A percentile compares a stretch with the other conserved stretches of the same genome.
Evolutionary conservation across 129 eudicot genomes (phyloP).

Genomic region (Calendula officinalis): DNA sequence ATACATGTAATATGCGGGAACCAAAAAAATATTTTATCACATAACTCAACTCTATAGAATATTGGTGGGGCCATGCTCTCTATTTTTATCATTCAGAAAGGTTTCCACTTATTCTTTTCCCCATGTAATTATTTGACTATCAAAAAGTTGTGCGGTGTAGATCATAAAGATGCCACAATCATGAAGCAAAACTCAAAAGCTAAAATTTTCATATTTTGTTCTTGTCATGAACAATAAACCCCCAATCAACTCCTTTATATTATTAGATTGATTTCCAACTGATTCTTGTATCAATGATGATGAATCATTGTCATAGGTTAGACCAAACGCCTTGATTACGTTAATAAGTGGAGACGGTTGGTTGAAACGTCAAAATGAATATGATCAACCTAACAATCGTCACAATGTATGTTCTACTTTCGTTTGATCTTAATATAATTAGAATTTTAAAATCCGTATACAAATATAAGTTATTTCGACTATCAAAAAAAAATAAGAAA

Average conservation of each 20-base stretch:
- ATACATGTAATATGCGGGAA: constrained; percentile 5
- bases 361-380: constrained; percentile 5
- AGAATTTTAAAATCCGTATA: too few relatives aligned
- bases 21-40: constrained; percentile 10
- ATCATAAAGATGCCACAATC: constrained; percentile 21
- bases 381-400: background rate
- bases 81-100: constrained; percentile 9
- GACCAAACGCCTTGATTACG: background rate
- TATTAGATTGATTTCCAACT: background rate
- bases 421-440: background rate
- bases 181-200: constrained; percentile 24
- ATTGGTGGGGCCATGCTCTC: constrained; percentile 4
- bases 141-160: constrained; percentile 23
- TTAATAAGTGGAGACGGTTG: background rate
- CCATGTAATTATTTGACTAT: constrained; percentile 27
- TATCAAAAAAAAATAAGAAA: too few relatives aligned
- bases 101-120: constrained; percentile 26
- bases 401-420: background rate
- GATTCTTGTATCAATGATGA: constrained; percentile 6
- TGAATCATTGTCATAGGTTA: constrained; percentile 8
- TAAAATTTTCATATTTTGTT: constrained; percentile 4
- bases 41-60: constrained; percentile 13
- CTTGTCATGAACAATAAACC: constrained; percentile 18
- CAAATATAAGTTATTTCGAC: background rate
- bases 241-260: constrained; percentile 16